phyloP scores from a whole-genome alignment of 495 filamentous ascomycete genomes.

The Melanomma pulvis-pyrius region DNA sequence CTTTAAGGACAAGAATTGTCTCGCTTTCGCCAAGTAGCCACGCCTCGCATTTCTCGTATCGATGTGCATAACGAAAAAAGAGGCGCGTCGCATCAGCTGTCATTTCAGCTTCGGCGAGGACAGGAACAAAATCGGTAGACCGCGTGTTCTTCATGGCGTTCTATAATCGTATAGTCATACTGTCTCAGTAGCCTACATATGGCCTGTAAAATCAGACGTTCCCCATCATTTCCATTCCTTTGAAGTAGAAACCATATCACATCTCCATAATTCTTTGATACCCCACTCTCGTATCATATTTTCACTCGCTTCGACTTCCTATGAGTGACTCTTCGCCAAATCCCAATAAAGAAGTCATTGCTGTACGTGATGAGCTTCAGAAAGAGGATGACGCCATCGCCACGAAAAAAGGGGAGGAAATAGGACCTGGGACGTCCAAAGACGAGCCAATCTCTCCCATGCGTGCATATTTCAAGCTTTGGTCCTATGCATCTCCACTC shows the following conservation, averaged over 20 bases:
- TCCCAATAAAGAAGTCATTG: neutral
- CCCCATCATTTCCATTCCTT: no score
- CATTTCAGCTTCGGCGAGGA: conserved; percentile 2
- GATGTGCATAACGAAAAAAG: neutral
- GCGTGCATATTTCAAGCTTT: conserved; percentile 16
- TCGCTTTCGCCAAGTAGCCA: conserved; percentile 1
- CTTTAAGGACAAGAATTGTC: no score
- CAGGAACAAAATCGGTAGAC: neutral
- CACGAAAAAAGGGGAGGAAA: neutral
- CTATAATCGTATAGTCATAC: neutral
- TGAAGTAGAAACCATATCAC: no score
- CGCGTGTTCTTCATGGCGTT: neutral
- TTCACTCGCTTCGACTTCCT: neutral
- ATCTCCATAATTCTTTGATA: no score
- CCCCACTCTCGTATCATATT: no score
- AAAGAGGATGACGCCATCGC: neutral
- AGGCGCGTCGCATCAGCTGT: neutral
- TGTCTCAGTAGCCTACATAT: neutral
- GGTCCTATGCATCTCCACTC: conserved; percentile 11
- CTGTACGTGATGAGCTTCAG: neutral
- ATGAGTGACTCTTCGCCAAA: neutral
- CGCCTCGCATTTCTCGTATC: conserved; percentile 10
- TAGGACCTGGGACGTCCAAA: neutral
- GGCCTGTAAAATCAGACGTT: neutral
- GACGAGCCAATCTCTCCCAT: conserved; percentile 1